phyloP scores from a whole-genome alignment of 768 basidiomycete species.

The Crassisporium funariophilum region DNA sequence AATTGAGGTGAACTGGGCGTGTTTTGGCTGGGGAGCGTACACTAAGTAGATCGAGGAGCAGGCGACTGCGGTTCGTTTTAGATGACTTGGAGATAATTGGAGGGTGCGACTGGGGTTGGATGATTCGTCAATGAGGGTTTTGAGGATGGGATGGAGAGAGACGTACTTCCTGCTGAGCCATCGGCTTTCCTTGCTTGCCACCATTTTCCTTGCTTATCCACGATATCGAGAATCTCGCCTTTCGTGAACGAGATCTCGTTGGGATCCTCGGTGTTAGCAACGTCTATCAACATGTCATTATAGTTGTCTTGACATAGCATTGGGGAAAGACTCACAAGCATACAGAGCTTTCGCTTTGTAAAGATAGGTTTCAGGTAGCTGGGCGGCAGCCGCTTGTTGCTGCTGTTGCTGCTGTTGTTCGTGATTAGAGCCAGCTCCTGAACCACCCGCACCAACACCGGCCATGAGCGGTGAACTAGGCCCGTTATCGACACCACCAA shows the following conservation, averaged over 20 bases:
- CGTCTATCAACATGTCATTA: conserved; percentile 55
- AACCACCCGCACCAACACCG: conserved; percentile 63
- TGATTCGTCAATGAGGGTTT: conserved; percentile 11
- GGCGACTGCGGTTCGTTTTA: conserved; percentile 34
- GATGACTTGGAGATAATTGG: conserved; percentile 83
- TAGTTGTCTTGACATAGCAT: conserved; percentile 11
- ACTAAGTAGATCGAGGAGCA: conserved; percentile 5
- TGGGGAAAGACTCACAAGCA: conserved; percentile 60
- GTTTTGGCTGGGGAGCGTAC: too few relatives aligned
- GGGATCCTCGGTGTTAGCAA: conserved; percentile 92
- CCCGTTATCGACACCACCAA: conserved; percentile 49
- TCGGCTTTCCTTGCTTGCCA: conserved; percentile 87
- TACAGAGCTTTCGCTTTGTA: conserved; percentile 91
- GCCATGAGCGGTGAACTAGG: conserved; percentile 70
- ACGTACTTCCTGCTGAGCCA: conserved; percentile 77
- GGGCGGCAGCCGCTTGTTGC: too few relatives aligned
- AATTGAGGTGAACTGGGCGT: too few relatives aligned
- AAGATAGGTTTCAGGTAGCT: conserved; percentile 45
- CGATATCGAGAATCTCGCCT: conserved; percentile 88
- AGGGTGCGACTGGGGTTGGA: conserved; percentile 66
- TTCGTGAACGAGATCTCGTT: conserved; percentile 95
- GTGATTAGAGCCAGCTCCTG: conserved; percentile 19
- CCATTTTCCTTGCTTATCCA: conserved; percentile 94
- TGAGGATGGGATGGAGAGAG: not conserved
- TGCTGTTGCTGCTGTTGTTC: conserved; percentile 24